A percentile compares a stretch with the other conserved stretches of the same genome.
Conservation (phyloP, 2,329 filamentous ascomycete species). For the Chaetomium strumarium region DNA sequence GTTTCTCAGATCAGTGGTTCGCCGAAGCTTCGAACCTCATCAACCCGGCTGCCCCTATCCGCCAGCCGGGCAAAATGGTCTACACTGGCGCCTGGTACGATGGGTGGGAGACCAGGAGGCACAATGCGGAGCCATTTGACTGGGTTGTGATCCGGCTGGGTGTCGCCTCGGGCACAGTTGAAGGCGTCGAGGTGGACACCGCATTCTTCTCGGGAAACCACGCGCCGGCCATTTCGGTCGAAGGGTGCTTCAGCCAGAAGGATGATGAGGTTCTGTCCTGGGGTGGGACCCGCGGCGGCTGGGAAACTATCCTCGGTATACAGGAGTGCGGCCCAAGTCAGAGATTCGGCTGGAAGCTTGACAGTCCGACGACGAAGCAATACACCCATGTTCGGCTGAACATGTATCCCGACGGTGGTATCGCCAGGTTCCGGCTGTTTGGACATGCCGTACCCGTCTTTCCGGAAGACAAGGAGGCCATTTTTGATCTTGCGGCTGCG, state of each 20-base stretch:
- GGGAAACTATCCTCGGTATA: constrained; percentile 65
- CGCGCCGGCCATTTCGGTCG: constrained; percentile 70
- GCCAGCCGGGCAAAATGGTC: constrained; percentile 61
- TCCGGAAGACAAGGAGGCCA: constrained; percentile 55
- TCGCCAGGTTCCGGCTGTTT: constrained; percentile 72
- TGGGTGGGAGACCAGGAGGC: constrained; percentile 63
- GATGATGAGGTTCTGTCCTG: constrained; percentile 60
- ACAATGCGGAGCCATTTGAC: constrained; percentile 60
- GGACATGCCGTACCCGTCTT: constrained; percentile 73
- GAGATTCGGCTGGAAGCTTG: constrained; percentile 67
- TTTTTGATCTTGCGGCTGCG: constrained; percentile 71
- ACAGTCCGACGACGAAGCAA: constrained; percentile 52
- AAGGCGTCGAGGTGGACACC: constrained; percentile 74
- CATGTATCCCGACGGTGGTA: constrained; percentile 83
- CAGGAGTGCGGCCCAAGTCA: constrained; percentile 69
- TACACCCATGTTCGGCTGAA: constrained; percentile 76
- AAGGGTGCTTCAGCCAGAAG: constrained; percentile 63
- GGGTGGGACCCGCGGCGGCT: constrained; percentile 53
- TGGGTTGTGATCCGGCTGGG: constrained; percentile 62
- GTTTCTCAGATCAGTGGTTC: constrained; percentile 64
- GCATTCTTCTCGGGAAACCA: constrained; percentile 79
- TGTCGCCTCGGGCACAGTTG: constrained; percentile 64
- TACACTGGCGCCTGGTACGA: constrained; percentile 66
- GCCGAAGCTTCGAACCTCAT: constrained; percentile 59
- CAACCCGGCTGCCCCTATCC: constrained; percentile 57